Conservation (phyloP, 805 yeast species). For the Danielozyma ontarioensis region DNA sequence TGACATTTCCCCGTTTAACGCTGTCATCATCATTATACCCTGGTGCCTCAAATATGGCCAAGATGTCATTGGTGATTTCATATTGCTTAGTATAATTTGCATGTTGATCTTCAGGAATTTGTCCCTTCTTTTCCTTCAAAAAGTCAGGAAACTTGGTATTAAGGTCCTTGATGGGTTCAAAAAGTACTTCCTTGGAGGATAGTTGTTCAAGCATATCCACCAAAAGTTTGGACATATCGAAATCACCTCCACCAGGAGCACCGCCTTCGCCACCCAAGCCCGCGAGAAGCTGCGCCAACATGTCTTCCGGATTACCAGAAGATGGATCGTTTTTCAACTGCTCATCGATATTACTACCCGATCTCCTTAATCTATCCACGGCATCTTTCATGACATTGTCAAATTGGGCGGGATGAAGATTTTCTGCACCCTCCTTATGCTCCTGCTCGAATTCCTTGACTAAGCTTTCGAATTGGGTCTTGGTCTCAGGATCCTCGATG, state of each 20-base stretch:
- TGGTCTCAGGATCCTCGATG: constrained; percentile 49
- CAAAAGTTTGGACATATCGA: constrained; percentile 61
- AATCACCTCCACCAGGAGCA: constrained; percentile 32
- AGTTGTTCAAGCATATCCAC: constrained; percentile 75
- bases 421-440: constrained; percentile 20
- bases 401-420: constrained; percentile 40
- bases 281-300: constrained; percentile 58
- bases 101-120: constrained; percentile 42
- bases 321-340: constrained; percentile 43
- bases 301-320: constrained; percentile 37
- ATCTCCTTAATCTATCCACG: constrained; percentile 69
- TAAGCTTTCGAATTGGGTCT: constrained; percentile 45
- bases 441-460: constrained; percentile 39
- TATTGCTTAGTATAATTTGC: constrained; percentile 58
- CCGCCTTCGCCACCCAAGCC: constrained; percentile 39
- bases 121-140: constrained; percentile 50
- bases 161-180: constrained; percentile 83
- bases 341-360: constrained; percentile 67
- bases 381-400: constrained; percentile 77
- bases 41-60: constrained; percentile 60
- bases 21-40: constrained; percentile 51
- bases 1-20: constrained; percentile 45
- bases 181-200: constrained; percentile 78
- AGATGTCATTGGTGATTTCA: constrained; percentile 53
- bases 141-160: constrained; percentile 67